phyloP scores from a whole-genome alignment of 2,329 filamentous ascomycete species.

The Xylaria sp. region DNA sequence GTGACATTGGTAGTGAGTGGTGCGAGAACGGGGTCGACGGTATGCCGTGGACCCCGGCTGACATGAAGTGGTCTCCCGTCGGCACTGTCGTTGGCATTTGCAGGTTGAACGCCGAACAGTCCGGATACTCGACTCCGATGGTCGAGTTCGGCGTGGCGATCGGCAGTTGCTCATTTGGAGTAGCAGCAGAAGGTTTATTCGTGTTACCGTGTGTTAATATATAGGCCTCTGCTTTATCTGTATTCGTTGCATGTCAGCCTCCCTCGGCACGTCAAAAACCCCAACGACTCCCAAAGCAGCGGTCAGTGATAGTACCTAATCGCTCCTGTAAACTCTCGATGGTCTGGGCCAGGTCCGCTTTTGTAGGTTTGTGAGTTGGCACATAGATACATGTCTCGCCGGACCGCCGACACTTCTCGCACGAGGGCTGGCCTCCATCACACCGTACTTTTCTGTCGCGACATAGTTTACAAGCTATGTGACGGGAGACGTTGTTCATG shows the following conservation, averaged over 20 bases:
- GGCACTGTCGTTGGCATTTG: slow-evolving; percentile 30
- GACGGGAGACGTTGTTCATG: slow-evolving; percentile 40
- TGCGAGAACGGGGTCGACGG: slow-evolving; percentile 37
- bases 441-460: slow-evolving; percentile 45
- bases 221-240: slow-evolving; percentile 44
- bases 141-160: slow-evolving; percentile 33
- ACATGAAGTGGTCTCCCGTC: slow-evolving; percentile 33
- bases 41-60: slow-evolving; percentile 31
- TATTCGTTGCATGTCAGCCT: slow-evolving; percentile 28
- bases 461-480: slow-evolving; percentile 43
- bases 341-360: slow-evolving; percentile 42
- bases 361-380: slow-evolving; percentile 43
- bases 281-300: not conserved
- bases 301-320: slow-evolving; percentile 38
- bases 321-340: slow-evolving; percentile 45
- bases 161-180: slow-evolving; percentile 23
- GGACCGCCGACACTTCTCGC: slow-evolving; percentile 43
- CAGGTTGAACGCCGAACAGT: slow-evolving; percentile 35
- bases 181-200: slow-evolving; percentile 19
- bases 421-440: slow-evolving; percentile 42
- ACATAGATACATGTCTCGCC: slow-evolving; percentile 45
- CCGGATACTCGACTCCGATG: slow-evolving; percentile 37
- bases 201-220: slow-evolving; percentile 38
- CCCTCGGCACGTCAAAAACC: slow-evolving; percentile 10
- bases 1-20: slow-evolving; percentile 37